Evolutionary conservation across 73 alveolate genomes (phyloP).

Genomic region (Tetrahymena thermophila): DNA sequence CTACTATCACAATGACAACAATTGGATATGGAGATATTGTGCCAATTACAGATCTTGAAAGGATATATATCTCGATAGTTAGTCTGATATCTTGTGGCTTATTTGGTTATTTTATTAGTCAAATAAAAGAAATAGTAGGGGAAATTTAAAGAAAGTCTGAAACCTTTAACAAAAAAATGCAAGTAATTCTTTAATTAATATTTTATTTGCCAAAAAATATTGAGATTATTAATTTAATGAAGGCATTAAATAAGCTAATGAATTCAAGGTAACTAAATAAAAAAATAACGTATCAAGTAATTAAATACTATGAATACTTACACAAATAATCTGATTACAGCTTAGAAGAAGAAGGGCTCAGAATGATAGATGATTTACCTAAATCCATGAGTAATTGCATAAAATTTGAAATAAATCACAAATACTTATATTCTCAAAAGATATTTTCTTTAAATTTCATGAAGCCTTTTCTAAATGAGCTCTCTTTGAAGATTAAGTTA

Average conservation of each 20-base stretch:
- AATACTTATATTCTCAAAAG: neutral
- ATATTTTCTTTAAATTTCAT: neutral
- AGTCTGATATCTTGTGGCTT: slow-evolving; percentile 23
- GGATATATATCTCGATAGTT: slow-evolving; percentile 47
- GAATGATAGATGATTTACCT: neutral
- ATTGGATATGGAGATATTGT: slow-evolving; percentile 81
- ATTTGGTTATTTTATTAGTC: slow-evolving; percentile 31
- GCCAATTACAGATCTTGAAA: slow-evolving; percentile 67
- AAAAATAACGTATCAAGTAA: neutral
- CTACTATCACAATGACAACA: slow-evolving; percentile 61
- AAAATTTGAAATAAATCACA: neutral
- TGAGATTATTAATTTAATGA: neutral
- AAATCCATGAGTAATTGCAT: neutral
- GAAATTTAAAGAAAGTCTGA: neutral
- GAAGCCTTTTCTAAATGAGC: neutral
- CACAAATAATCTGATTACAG: neutral
- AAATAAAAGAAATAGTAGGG: slow-evolving; percentile 1
- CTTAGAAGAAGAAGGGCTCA: neutral
- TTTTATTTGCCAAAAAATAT: neutral
- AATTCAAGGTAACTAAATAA: neutral
- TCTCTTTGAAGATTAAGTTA: neutral
- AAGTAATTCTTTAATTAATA: neutral
- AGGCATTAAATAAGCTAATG: neutral
- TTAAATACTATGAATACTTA: neutral
- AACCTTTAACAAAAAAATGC: neutral